Percentiles rank a stretch among this genome's conserved stretches.
phyloP scores from a whole-genome alignment of 2,329 filamentous ascomycete genomes.

The Penicillium sp. region DNA sequence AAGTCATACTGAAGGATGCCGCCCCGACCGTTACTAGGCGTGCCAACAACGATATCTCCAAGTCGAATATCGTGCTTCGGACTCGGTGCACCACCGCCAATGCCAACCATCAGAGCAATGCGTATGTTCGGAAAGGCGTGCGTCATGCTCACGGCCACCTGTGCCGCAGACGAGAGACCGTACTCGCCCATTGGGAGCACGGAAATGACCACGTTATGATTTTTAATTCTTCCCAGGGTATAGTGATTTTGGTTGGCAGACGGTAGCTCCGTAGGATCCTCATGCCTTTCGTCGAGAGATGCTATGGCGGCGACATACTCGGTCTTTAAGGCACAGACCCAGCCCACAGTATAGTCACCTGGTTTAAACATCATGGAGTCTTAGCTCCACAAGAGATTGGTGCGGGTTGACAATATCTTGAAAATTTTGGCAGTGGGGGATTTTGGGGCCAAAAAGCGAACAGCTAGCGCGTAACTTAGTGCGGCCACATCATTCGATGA shows the following conservation, averaged over 20 bases:
- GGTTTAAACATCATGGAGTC: background rate
- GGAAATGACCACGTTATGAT: slow-evolving; percentile 32
- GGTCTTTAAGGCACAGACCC: slow-evolving; percentile 44
- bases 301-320: slow-evolving; percentile 42
- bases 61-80: slow-evolving; percentile 31
- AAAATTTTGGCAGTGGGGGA: background rate
- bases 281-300: slow-evolving; percentile 45
- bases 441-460: background rate
- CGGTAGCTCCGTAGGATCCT: slow-evolving; percentile 12
- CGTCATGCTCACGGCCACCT: slow-evolving; percentile 34
- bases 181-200: slow-evolving; percentile 30
- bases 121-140: slow-evolving; percentile 30
- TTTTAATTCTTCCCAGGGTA: slow-evolving; percentile 27
- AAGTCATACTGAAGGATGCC: slow-evolving; percentile 22
- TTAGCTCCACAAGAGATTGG: background rate
- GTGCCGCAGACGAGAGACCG: slow-evolving; percentile 32
- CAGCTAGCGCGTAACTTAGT: too few species aligned
- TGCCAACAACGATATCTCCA: slow-evolving; percentile 9
- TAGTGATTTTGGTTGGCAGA: slow-evolving; percentile 31
- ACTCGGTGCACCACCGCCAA: slow-evolving; percentile 36
- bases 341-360: slow-evolving; percentile 44
- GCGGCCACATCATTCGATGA: background rate
- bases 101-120: slow-evolving; percentile 48
- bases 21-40: background rate
- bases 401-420: background rate